Evolutionary conservation across 2,329 filamentous ascomycete genomes (phyloP), one percentile per base, ranked within the genome.

Genomic region (Ophiostoma novo-ulmi): DNA sequence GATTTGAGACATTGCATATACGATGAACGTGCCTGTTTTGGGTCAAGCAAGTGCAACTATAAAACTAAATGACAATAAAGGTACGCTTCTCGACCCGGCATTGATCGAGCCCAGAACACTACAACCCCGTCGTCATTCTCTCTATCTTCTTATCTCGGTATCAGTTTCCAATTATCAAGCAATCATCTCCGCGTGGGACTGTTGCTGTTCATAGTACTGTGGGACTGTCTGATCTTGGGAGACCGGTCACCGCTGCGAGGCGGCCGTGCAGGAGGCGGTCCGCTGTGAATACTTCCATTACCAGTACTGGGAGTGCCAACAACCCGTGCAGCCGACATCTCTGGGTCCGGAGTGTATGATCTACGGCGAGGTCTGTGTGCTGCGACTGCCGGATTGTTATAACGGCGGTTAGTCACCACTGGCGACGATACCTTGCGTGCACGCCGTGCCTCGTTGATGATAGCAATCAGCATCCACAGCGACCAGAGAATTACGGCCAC

Each of bases 401-500:
- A 35, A 26, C 26, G 26, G 26, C 58, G 4, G 58, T 35, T 35
- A 55, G 48, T 6, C 17, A 6, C 44, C 4, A 52, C 68, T 1
- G 68, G 61, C 17, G 52, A n/a, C 1, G 35, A 20, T 22, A 31
- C 55, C 17, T 17, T 36, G n/a, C 71, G 68, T 1, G 48, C 38
- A 1, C 78, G 75, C 26, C 75, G 75, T 3, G 75, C 41, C 75
- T 81, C 80, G 13, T 75, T 75, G 13, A 75, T 44, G 0, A 81
- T 31, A 0, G 80, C 79, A 1, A 77, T 69, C 0, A 76, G 55
- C 31, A 82, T 68, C 82, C 81, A 83, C 1, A 80, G 44, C 1
- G 76, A 67, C 74, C 80, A 80, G 52, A 81, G 75, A 55, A 82
- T 39, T 14, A 71, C 80, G 0, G 81, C 80, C 0, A 83, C 77